Conservation (phyloP, 208 protist genomes). For the Trypanosoma mega region DNA sequence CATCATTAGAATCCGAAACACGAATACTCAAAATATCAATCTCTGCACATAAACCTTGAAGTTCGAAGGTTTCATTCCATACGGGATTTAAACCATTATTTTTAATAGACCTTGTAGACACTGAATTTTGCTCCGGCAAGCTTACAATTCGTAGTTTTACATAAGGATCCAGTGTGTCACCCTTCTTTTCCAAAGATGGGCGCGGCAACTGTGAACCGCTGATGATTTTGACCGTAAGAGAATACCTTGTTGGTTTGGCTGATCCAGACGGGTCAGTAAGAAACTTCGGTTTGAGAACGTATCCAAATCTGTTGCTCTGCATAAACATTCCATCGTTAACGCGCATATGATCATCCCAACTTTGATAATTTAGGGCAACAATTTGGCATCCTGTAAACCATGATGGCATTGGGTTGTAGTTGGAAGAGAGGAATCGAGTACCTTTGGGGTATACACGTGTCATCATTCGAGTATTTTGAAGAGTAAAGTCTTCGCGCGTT, state of each 20-base stretch:
- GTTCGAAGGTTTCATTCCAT: slow-evolving; percentile 42
- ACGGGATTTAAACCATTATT: slow-evolving; percentile 43
- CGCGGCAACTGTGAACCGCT: slow-evolving; percentile 12
- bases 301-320: slow-evolving; percentile 76
- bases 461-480: slow-evolving; percentile 65
- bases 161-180: slow-evolving; percentile 33
- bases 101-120: slow-evolving; percentile 16
- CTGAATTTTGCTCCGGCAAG: neutral
- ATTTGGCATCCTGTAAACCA: slow-evolving; percentile 56
- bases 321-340: slow-evolving; percentile 64
- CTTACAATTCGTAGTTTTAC: slow-evolving; percentile 17
- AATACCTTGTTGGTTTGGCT: neutral
- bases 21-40: slow-evolving; percentile 49
- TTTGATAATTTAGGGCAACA: slow-evolving; percentile 71
- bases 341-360: slow-evolving; percentile 8
- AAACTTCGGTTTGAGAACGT: slow-evolving; percentile 77
- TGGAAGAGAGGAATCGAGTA: slow-evolving; percentile 58
- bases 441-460: slow-evolving; percentile 80
- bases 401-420: slow-evolving; percentile 56
- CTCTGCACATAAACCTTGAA: slow-evolving; percentile 39
- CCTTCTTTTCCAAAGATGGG: slow-evolving; percentile 3
- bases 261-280: slow-evolving; percentile 9
- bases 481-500: slow-evolving; percentile 29
- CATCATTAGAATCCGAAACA: slow-evolving; percentile 50
- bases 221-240: slow-evolving; percentile 14